Base-by-base conservation (phyloP, 306 rosid genomes). In the Vigna mungo region DNA sequence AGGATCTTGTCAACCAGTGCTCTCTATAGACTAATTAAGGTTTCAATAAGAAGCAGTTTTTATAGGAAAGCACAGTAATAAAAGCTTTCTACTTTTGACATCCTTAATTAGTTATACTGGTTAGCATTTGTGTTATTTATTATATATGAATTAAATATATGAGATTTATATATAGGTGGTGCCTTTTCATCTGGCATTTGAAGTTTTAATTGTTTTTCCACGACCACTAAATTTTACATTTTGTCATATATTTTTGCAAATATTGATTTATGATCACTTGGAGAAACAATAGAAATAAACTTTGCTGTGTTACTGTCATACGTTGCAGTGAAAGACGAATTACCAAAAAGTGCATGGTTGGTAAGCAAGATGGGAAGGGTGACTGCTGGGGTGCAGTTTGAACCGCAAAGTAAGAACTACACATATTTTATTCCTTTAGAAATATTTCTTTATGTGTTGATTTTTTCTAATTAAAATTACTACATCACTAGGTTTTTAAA, bases 361-460 rank as follows among this genome's bases (percentile, higher is more conserved):
- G 92, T 96, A 72, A 85, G 96, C 89, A 96, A 83, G 88, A 85
- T 91, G 71, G 97, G 99, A 81, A 91, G 94, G 85, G 80, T 92
- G 75, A 96, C 91, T 64, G 96, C 94, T 15, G 99, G 97, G 75
- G 91, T 96, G 86, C 98, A 89, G 82, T 95, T 85, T 58, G 99
- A 92, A 85, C 97, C 98, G 70, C 91, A 87, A 27, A 74, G 99
- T 92, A 86, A 88, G 97, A 77, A 59, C 80, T 79, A 47, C 55
- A 44, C 37, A 13, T 47, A 76, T 59, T 59, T 56, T 49, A 34
- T 43, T 73, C 66, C 63, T 74, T 71, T 68, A n/a, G 32, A 49
- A 75, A 53, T 15, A 36, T 64, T 47, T 51, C 25, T 39, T 30
- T 12, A 47, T 47, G 5, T 37, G 51, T 13, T 51, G 21, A 39